These are phyloP conservation scores for Calophaca sinica DNA, from an alignment of 306 rosid genomes.

Conservation along the genomic window DNA sequence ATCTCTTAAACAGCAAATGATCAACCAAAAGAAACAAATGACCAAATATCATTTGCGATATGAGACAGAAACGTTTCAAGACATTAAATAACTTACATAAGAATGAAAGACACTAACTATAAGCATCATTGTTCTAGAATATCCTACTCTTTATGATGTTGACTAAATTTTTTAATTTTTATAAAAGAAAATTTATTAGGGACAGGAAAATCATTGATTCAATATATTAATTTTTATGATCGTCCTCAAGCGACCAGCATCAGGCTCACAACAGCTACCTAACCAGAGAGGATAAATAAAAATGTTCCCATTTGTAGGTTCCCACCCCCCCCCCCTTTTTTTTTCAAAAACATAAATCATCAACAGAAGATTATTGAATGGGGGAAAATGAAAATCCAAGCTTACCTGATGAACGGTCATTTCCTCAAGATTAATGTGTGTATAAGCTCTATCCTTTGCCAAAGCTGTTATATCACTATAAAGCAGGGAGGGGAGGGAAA, in stretches of 20 bases:
- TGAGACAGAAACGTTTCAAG: too few species aligned
- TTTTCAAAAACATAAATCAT: slow-evolving; percentile 15
- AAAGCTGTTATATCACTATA: slow-evolving; percentile 96
- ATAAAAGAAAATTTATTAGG: background rate
- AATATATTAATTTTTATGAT: slow-evolving; percentile 33
- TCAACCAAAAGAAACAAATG: slow-evolving; percentile 10
- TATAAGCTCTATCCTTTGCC: slow-evolving; percentile 96
- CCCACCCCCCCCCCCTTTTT: too few species aligned
- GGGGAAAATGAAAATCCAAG: background rate
- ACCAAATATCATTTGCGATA: too few species aligned
- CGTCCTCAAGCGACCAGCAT: background rate
- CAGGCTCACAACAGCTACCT: slow-evolving; percentile 35
- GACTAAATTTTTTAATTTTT: background rate
- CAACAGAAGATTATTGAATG: slow-evolving; percentile 16
- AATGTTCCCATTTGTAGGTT: background rate
- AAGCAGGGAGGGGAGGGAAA: slow-evolving; percentile 37
- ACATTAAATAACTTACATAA: too few species aligned
- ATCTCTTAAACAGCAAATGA: slow-evolving; percentile 3
- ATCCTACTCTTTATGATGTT: slow-evolving; percentile 14
- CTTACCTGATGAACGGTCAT: slow-evolving; percentile 94
- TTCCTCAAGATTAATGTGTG: slow-evolving; percentile 89
- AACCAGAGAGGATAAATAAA: slow-evolving; percentile 9
- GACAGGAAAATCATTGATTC: background rate
- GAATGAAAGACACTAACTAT: too few species aligned
- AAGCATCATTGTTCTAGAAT: too few species aligned